Conservation (phyloP, 108 stramenopile species). For the Fragilaria crotonensis region DNA sequence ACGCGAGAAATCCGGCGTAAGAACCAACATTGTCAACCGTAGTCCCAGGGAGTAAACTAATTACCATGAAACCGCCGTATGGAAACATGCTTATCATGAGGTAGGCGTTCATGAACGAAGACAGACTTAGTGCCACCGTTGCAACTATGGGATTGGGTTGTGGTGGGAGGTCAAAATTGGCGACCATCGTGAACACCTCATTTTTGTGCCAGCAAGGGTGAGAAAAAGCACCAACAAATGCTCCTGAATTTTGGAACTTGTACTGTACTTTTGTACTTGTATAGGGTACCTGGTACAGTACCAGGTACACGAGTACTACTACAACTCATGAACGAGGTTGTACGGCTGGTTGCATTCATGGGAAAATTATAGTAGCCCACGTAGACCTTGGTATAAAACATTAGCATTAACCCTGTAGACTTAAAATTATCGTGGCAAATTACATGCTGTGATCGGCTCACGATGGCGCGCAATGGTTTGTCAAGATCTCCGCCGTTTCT, state of each 20-base stretch:
- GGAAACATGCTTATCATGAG: constrained; percentile 27
- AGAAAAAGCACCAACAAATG: background rate
- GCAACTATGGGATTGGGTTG: background rate
- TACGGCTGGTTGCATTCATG: background rate
- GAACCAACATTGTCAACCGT: constrained; percentile 41
- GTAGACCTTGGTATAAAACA: too few species aligned
- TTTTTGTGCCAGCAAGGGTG: background rate
- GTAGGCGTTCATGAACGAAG: constrained; percentile 8
- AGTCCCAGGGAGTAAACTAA: background rate
- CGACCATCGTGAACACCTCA: background rate
- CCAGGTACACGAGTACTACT: background rate
- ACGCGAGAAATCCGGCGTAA: constrained; percentile 59
- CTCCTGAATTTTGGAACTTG: background rate
- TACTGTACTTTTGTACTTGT: background rate
- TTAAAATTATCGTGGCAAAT: too few species aligned
- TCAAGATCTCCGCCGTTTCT: too few species aligned
- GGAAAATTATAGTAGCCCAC: background rate
- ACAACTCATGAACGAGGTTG: background rate
- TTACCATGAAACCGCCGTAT: constrained; percentile 25
- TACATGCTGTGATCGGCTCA: too few species aligned
- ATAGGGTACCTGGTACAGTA: background rate
- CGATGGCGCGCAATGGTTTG: too few species aligned
- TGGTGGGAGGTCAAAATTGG: background rate
- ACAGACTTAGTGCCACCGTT: background rate
- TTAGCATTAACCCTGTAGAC: too few species aligned